These are phyloP conservation scores for Coleophoma cylindrospora DNA, from an alignment of 2,329 filamentous ascomycete genomes.

Conservation along the genomic window DNA sequence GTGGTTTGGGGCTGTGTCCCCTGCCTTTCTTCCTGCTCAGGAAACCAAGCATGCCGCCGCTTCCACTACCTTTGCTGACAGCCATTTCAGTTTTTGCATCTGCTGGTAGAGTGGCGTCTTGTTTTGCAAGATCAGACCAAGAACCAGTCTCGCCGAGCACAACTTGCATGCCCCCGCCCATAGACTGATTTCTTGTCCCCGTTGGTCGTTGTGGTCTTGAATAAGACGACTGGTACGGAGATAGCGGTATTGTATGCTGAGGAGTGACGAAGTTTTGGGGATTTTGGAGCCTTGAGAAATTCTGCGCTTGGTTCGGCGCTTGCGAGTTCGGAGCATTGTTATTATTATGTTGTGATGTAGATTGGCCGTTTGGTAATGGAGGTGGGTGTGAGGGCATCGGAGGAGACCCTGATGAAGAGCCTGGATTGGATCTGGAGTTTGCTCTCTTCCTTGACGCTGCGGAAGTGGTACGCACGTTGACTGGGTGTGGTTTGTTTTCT, in stretches of 20 bases:
- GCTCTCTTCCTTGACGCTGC: constrained; percentile 12
- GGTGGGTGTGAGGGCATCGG: constrained; percentile 16
- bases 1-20: constrained; percentile 88
- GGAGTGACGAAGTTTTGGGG: constrained; percentile 1
- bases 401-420: constrained; percentile 20
- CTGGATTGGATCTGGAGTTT: constrained; percentile 19
- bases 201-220: constrained; percentile 16
- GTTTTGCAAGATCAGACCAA: constrained; percentile 86
- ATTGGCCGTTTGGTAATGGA: constrained; percentile 12
- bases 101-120: constrained; percentile 68
- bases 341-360: constrained; percentile 1
- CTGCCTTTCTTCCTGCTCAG: constrained; percentile 84
- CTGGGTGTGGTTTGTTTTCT: constrained; percentile 5
- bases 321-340: constrained; percentile 1
- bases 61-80: constrained; percentile 58
- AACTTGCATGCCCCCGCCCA: constrained; percentile 75
- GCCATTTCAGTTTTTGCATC: constrained; percentile 53
- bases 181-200: constrained; percentile 21
- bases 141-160: constrained; percentile 84
- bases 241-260: constrained; percentile 10
- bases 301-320: constrained; percentile 1
- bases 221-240: constrained; percentile 23
- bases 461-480: constrained; percentile 6
- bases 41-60: constrained; percentile 79
- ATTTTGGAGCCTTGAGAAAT: constrained; percentile 1